Evolutionary conservation across 2,329 filamentous ascomycete genomes (phyloP), one percentile per base, ranked within the genome.

Genomic region (Aureobasidium leucospermi): DNA sequence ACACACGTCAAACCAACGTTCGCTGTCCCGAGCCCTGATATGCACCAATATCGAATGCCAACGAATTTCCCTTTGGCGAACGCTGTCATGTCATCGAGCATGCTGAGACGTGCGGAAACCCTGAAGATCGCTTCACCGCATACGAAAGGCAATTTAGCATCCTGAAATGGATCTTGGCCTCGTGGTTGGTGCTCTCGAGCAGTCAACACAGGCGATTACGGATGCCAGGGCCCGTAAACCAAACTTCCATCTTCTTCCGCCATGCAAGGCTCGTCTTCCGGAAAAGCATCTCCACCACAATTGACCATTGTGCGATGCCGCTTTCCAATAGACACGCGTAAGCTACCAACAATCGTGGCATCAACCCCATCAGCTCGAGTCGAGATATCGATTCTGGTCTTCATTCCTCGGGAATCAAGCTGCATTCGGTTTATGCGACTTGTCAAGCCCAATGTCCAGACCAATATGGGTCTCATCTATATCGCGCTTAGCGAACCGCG

Each of bases 401-500:
- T 16, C 52, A 56, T 56, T 56, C 41, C 41, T 56, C 52, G 52
- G 39, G 31, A 38, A 19, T 36, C 10, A n/a, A 10, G 9, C 52
- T 56, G 41, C 52, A 56, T 45, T 43, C 29, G 41, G 29, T 28
- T 15, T 28, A 38, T 45, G 52, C 52, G 52, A 11, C 31, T 42
- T 45, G 11, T 45, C 16, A 8, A 28, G 28, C 41, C 41, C 41
- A 45, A 9, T 43, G 23, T 36, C 52, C 52, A 56, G 52, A 38
- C 41, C 41, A 56, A 46, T 56, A 46, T 46, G 52, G 52, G 19
- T 45, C 52, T 16, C 31, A 15, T 56, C 41, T 36, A 45, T 45
- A 46, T 46, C 52, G 41, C 52, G 41, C 52, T 56, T 56, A 56
- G 52, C 52, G 39, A 56, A 38, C 41, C 52, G 52, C 41, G 39